Base-by-base conservation (phyloP, 2,329 filamentous ascomycete genomes). In the Xylaria sp. region DNA sequence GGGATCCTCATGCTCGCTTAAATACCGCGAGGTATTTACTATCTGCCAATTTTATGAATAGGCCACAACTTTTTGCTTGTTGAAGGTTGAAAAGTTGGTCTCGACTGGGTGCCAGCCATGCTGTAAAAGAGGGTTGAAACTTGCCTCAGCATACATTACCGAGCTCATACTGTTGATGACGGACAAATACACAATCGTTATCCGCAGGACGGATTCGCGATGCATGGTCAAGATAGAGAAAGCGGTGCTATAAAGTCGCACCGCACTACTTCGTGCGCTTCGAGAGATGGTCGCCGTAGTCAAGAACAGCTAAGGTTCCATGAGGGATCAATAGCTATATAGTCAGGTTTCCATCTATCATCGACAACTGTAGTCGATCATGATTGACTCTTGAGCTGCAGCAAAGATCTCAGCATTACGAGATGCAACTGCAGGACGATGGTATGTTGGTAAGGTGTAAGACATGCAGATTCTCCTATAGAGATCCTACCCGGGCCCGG, bases 101-200 rank as follows among this genome's bases (percentile, higher is more conserved):
- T 2, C 13, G 48, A 23, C 41, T 25, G 20, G 39, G 59, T 13
- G 13, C 6, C 39, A 50, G 13, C 5, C 44, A 50, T 68, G 31
- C 39, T 54, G 34, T 31, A 20, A 39, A 57, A 65, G 50, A 65
- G 37, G 46, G 62, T 70, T 70, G 39, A 34, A 31, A 54, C 62
- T 28, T 65, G 41, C 69, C 51, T 70, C 50, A 20, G 31, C 60
- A 6, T 63, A 65, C 48, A 59, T 48, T 37, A 23, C 65, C 31
- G 39, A 59, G 51, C 31, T 23, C 39, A 13, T 39, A 44, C 55
- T 56, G 28, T 37, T 20, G 25, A 55, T 54, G n/a, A 55, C 62
- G 39, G 54, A 41, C 31, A 58, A 57, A 46, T 20, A 56, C 44
- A 20, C 25, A 5, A 28, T 55, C 50, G 13, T 34, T 25, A 56